Evolutionary conservation across 192 early-diverging fungal species (phyloP), one percentile per base, ranked within the genome.

Genomic region (Endogone sp.): DNA sequence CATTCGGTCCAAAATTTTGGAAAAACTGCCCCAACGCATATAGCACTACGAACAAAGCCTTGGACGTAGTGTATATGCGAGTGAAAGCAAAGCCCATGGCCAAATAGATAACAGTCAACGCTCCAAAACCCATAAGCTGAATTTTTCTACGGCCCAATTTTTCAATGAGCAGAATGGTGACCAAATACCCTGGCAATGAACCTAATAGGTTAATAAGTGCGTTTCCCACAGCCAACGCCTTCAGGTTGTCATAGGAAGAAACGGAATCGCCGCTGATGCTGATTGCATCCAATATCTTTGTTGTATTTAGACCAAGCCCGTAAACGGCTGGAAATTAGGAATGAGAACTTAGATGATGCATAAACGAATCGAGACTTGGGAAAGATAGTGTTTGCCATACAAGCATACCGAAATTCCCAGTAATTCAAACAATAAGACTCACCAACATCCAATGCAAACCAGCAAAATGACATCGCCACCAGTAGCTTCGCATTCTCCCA

Each of bases 1-100:
- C 71, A 78, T 99, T 99, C 62, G 97, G 96, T 4, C 96, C 95
- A 85, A 94, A 97, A 85, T 98, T 94, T 84, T 91, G 91, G 85
- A 96, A 93, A 72, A 93, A 81, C 65, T 89, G 84, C 1, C 87
- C 86, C 9, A 84, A 60, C 1, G 86, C 80, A 65, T 86, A 93
- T 25, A 93, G 71, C 3, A 91, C 79, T 29, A 90, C 82, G 67
- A 90, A 91, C 10, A 81, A 79, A 6, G 74, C 79, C 0, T 71
- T 63, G 0, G 88, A 91, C 57, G 64, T 79, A 70, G 78, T 81
- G 32, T 85, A 74, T 64, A 93, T 92, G 60, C 79, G 56, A 64
- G 88, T 67, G 74, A 91, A 92, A 28, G 69, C 90, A 68, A 92
- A 92, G 30, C 91, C 90, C 29, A 92, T 67, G 29, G 91, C 73